Conservation (phyloP, 441 rosid genomes). For the Theobroma grandiflorum region DNA sequence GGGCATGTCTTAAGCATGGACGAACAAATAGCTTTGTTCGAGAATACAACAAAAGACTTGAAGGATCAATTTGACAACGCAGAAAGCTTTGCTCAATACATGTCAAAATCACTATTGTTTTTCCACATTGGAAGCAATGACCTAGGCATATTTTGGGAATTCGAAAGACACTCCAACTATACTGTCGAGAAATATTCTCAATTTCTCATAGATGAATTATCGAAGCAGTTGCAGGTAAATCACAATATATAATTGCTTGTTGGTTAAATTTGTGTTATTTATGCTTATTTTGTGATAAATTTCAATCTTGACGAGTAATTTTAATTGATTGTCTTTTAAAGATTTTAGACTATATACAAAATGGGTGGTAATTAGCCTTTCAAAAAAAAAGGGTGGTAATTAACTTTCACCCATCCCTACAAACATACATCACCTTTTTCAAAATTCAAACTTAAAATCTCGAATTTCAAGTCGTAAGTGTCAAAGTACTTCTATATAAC, state of each 20-base stretch:
- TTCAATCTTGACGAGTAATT: too few species aligned
- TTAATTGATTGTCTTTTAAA: too few species aligned
- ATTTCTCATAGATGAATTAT: neutral
- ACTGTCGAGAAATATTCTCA: neutral
- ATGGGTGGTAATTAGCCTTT: too few species aligned
- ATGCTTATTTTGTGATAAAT: too few species aligned
- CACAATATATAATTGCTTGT: neutral
- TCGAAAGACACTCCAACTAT: neutral
- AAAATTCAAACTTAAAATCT: too few species aligned
- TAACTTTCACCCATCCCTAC: too few species aligned
- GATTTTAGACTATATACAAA: too few species aligned
- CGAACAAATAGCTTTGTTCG: constrained; percentile 20
- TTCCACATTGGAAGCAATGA: constrained; percentile 19
- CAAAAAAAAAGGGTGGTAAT: too few species aligned
- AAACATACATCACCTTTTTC: too few species aligned
- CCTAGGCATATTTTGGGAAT: neutral
- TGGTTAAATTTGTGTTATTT: too few species aligned
- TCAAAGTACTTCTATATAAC: too few species aligned
- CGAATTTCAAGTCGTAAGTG: too few species aligned
- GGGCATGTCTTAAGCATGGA: constrained; percentile 4
- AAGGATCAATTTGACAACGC: neutral
- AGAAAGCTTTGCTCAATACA: neutral
- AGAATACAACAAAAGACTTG: neutral
- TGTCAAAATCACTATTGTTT: constrained; percentile 28
- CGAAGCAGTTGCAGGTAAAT: neutral